These are phyloP conservation scores for Pseudotulostoma volvatum DNA, from an alignment of 495 filamentous ascomycete species.

Conservation along the genomic window DNA sequence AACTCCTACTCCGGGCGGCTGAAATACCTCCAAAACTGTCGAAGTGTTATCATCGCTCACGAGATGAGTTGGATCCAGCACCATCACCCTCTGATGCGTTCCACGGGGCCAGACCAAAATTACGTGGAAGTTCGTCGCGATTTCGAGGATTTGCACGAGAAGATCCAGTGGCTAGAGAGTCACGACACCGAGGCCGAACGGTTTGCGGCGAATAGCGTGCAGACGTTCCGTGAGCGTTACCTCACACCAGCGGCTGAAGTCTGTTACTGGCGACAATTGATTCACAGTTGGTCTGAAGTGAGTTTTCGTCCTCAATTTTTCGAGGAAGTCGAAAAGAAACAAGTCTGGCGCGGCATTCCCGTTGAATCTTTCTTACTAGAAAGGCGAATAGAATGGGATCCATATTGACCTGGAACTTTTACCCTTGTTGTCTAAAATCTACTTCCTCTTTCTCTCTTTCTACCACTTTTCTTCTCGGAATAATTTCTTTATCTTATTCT, in stretches of 20 bases:
- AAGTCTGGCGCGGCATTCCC: conserved; percentile 10
- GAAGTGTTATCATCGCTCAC: conserved; percentile 37
- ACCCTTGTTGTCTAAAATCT: no score
- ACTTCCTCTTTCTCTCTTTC: no score
- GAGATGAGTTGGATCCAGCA: conserved; percentile 24
- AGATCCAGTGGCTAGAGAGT: conserved; percentile 33
- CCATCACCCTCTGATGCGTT: conserved; percentile 22
- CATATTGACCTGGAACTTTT: no score
- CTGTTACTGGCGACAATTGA: conserved; percentile 43
- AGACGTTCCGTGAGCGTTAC: conserved; percentile 40
- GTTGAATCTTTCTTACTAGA: conserved; percentile 10
- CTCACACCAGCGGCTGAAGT: conserved; percentile 43
- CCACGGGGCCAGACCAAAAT: conserved; percentile 40
- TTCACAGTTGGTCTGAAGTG: conserved; percentile 31
- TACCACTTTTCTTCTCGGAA: no score
- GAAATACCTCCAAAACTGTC: conserved; percentile 45
- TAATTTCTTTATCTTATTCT: no score
- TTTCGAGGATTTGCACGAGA: conserved; percentile 35
- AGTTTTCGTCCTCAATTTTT: conserved; percentile 23
- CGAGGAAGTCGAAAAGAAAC: conserved; percentile 7
- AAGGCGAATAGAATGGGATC: conserved; percentile 7
- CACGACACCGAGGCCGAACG: conserved; percentile 32
- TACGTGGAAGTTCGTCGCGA: conserved; percentile 39
- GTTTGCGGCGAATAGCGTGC: conserved; percentile 39
- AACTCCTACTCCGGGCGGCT: conserved; percentile 39